These are phyloP conservation scores for Uronychia binucleata DNA, from an alignment of 73 alveolate species.

Conservation along the genomic window DNA sequence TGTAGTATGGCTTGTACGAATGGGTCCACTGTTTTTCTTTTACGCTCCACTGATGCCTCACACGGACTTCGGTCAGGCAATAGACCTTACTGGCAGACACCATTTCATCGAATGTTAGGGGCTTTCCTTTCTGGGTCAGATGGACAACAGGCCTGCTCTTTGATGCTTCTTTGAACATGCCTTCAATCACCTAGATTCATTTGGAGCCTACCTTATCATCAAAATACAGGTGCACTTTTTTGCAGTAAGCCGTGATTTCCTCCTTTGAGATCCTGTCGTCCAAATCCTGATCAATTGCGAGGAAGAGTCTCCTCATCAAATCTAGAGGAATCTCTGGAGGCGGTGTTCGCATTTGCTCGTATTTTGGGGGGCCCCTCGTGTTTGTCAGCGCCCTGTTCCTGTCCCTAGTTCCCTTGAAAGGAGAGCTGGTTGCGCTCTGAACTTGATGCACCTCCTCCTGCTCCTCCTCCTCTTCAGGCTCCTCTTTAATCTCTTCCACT, in stretches of 20 bases:
- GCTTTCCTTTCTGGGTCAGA: constrained; percentile 30
- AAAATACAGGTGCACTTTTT: constrained; percentile 24
- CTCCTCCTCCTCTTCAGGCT: neutral
- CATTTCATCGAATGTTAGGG: constrained; percentile 59
- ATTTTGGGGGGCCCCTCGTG: constrained; percentile 48
- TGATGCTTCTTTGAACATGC: constrained; percentile 56
- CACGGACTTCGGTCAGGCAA: constrained; percentile 17
- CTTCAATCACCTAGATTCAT: neutral
- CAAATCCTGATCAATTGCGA: constrained; percentile 42
- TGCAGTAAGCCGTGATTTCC: constrained; percentile 25
- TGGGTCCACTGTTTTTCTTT: constrained; percentile 47
- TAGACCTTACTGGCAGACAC: constrained; percentile 14
- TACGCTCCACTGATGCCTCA: constrained; percentile 51
- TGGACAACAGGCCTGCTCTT: constrained; percentile 40
- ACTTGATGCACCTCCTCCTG: neutral
- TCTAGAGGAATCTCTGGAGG: constrained; percentile 67
- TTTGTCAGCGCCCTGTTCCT: neutral
- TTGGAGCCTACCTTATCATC: neutral
- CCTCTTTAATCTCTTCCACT: neutral
- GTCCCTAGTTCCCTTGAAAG: neutral
- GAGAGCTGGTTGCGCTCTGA: neutral
- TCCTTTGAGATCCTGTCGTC: constrained; percentile 55
- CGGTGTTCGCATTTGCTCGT: constrained; percentile 41
- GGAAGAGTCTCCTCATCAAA: constrained; percentile 33
- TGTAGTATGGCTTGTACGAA: constrained; percentile 42